Evolutionary conservation across 2,329 filamentous ascomycete genomes (phyloP), one percentile per base, ranked within the genome.

Genomic region (Cercospora sp.): DNA sequence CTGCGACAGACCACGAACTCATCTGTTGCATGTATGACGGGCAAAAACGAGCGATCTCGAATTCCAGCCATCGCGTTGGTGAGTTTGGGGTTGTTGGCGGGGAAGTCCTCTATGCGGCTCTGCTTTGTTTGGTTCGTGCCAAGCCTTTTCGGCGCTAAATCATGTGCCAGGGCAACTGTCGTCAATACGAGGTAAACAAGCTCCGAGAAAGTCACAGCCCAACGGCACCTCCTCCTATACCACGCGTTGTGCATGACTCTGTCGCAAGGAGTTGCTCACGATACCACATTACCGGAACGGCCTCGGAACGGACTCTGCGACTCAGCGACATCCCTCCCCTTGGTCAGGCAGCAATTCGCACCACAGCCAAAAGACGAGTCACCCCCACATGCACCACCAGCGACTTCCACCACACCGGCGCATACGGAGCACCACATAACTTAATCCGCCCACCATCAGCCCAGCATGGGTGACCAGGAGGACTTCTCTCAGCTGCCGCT

Each of bases 401-500:
- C 58, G 6, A 30, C 26, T 48, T 16, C 20, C 60, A 36, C 28
- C 20, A 59, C 55, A 20, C 60, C 12, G 60, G 60, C 60, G 60
- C 60, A 62, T 33, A 30, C 40, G 13, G 42, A 48, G 10, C 60
- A 62, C 60, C 20, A 55, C 61, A 63, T 63, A 26, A 40, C 16
- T 30, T 26, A 23, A 20, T 16, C 18, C 20, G 7, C 26, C 23
- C 23, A 7, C 23, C 13, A 13, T 10, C 26, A 60, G 57, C 64
- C 70, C 68, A 77, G 66, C 74, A 96, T 96, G 92, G 91, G 90
- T 67, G 93, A 96, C 73, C 91, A 94, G 80, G 91, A 94, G 78
- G 92, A 97, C 79, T 94, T 90, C 79, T 90, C 89, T 81, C 88
- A 90, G 72, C 83, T 97, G 70, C 91, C 93, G 53, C 81, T 97